Evolutionary conservation across 306 rosid genomes (phyloP).

Genomic region (Gastrolobium villosum): DNA sequence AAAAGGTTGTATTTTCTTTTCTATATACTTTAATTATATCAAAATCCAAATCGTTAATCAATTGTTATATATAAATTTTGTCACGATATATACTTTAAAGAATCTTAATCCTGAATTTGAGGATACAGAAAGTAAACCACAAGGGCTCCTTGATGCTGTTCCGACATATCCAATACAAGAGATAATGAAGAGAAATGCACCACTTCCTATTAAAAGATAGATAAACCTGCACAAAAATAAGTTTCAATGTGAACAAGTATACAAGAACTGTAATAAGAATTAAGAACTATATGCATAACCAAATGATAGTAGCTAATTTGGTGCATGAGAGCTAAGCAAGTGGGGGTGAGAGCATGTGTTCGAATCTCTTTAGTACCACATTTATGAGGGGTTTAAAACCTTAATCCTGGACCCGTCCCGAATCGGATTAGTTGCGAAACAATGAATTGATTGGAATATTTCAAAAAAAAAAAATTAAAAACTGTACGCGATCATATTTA

Average conservation of each 20-base stretch:
- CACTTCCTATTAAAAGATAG: slow-evolving; percentile 41
- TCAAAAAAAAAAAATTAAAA: too few relatives aligned
- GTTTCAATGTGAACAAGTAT: background rate
- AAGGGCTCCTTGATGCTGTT: slow-evolving; percentile 43
- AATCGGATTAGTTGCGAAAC: too few relatives aligned
- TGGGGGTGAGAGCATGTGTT: too few relatives aligned
- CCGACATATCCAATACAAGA: slow-evolving; percentile 45
- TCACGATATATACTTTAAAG: background rate
- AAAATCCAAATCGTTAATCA: background rate
- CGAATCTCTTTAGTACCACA: too few relatives aligned
- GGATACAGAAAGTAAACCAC: slow-evolving; percentile 51
- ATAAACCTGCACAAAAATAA: slow-evolving; percentile 48
- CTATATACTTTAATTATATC: background rate
- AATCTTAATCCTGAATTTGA: slow-evolving; percentile 4
- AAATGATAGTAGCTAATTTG: too few relatives aligned
- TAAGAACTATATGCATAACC: too few relatives aligned
- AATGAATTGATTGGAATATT: too few relatives aligned
- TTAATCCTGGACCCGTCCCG: too few relatives aligned
- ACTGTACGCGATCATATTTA: too few relatives aligned
- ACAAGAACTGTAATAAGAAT: too few relatives aligned
- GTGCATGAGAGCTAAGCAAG: too few relatives aligned
- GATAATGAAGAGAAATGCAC: slow-evolving; percentile 39
- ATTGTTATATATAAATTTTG: background rate
- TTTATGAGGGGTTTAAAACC: too few relatives aligned
- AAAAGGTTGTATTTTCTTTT: background rate